phyloP scores from a whole-genome alignment of 2,329 filamentous ascomycete genomes.

The Sclerotinia borealis region DNA sequence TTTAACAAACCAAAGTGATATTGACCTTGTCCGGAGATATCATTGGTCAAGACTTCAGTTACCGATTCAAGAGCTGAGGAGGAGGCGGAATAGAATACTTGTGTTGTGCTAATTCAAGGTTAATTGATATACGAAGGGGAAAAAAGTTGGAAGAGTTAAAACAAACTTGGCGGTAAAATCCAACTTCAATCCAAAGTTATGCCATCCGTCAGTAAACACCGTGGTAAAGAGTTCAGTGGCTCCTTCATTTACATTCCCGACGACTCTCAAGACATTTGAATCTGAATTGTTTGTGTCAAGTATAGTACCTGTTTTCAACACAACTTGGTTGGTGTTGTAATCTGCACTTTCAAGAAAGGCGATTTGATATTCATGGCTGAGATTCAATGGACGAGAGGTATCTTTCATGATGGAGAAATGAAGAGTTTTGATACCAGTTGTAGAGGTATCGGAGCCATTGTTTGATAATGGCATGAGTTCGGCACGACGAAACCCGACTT shows the following conservation, averaged over 20 bases:
- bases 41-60: conserved; percentile 42
- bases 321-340: conserved; percentile 46
- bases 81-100: conserved; percentile 51
- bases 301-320: conserved; percentile 50
- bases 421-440: conserved; percentile 51
- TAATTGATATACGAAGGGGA: not conserved
- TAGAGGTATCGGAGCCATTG: conserved; percentile 45
- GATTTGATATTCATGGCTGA: conserved; percentile 39
- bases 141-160: not conserved
- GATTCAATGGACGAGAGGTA: conserved; percentile 44
- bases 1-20: conserved; percentile 58
- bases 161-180: conserved; percentile 51
- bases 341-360: conserved; percentile 39
- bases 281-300: conserved; percentile 32
- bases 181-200: conserved; percentile 56
- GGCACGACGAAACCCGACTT: conserved; percentile 55
- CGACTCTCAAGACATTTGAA: not conserved
- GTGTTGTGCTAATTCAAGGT: conserved; percentile 40
- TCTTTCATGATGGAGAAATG: conserved; percentile 56
- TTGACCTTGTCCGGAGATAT: conserved; percentile 52
- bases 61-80: conserved; percentile 40
- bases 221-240: conserved; percentile 47
- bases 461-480: conserved; percentile 45
- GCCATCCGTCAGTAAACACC: conserved; percentile 47
- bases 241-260: conserved; percentile 38